Evolutionary conservation across 345 rosid genomes (phyloP).

Genomic region (Salix exigua): DNA sequence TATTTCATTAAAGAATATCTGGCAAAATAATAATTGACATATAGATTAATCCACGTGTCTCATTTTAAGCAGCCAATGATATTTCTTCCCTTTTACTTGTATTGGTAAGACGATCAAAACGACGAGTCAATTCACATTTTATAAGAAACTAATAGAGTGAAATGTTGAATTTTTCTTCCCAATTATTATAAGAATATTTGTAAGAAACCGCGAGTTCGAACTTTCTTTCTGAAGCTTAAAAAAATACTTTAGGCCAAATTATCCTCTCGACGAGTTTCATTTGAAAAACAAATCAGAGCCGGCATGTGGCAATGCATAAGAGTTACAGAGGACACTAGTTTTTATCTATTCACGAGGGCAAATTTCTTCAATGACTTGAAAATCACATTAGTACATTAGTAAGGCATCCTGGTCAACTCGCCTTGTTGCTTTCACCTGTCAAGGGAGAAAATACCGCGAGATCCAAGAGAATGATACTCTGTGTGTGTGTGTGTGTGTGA

Average conservation of each 20-base stretch:
- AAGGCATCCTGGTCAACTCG: neutral
- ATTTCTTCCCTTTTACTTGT: neutral
- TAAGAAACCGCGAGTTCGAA: too few species aligned
- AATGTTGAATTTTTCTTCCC: too few species aligned
- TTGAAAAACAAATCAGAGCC: too few species aligned
- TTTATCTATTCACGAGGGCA: too few species aligned
- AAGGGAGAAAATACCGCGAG: neutral
- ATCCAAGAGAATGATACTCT: too few species aligned
- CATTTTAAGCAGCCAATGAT: neutral
- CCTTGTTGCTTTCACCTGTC: neutral
- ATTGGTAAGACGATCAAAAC: neutral
- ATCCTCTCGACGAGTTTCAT: too few species aligned
- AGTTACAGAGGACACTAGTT: too few species aligned
- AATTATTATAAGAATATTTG: too few species aligned
- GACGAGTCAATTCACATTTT: neutral
- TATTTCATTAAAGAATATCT: neutral
- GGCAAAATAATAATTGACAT: neutral
- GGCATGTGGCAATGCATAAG: too few species aligned
- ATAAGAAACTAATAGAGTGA: neutral
- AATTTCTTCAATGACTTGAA: neutral
- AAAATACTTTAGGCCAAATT: too few species aligned
- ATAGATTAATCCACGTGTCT: neutral
- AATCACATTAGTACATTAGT: neutral
- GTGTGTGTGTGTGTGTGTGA: fast-evolving
- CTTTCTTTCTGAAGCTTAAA: too few species aligned